Base-by-base conservation (phyloP, 306 rosid species). In the Cucumis melo region DNA sequence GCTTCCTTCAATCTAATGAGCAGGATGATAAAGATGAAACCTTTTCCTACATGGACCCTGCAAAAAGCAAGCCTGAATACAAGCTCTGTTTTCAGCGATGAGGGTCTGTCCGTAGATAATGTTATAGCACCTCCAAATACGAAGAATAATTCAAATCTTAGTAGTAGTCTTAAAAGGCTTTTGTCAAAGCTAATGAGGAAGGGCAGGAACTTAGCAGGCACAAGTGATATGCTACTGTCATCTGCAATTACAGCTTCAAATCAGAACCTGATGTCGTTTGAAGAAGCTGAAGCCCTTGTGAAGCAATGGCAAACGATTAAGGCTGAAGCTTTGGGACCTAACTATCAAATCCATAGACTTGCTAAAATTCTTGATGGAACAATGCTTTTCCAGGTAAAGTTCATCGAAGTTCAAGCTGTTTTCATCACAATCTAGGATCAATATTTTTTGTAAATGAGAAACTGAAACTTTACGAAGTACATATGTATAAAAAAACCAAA, bases 281-380 rank as follows among this genome's bases (percentile, higher is more conserved):
- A 90, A 77, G 98, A 95, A 87, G 99, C 99, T 14, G 96, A 95
- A 87, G 83, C 82, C 75, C 96, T 95, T 77, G 91, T 95, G 56
- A 89, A 87, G 86, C 89, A 88, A 79, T 95, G 99, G 99, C 99
- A 95, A 88, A 82, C 80, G 62, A 77, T 88, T 75, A 95, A 95
- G 84, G 95, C 93, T 63, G 90, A 92, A 83, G 99, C 97, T 88
- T 80, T 95, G 89, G 99, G 99, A 42, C 93, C 99, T 77, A 80
- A 82, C 79, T 90, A 95, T 86, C 85, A 87, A 86, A 86, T 86
- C 74, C 74, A 85, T 81, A 81, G 70, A 78, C 96, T 95, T 63
- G 62, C 81, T 78, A 86, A 90, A 66, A 88, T 95, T 84, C 99
- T 95, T 73, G 99, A 87, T 15, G 96, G 89, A 78, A 80, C 97